Percentiles rank a stretch among this genome's conserved stretches.
phyloP scores from a whole-genome alignment of 257 asterid genomes.

The Henckelia pumila region DNA sequence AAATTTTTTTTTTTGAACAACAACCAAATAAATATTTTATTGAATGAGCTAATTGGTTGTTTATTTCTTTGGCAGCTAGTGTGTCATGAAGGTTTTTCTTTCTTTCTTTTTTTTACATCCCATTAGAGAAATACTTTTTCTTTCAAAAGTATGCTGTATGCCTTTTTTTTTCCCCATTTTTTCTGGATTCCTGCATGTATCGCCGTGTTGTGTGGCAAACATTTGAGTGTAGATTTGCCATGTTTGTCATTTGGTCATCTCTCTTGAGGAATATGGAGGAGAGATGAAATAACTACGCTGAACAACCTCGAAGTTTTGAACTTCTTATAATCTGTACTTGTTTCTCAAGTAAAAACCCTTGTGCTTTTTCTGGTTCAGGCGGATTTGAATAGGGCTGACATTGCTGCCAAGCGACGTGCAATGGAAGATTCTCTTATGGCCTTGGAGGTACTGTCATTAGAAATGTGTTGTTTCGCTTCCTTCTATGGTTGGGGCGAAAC shows the following conservation, averaged over 20 bases:
- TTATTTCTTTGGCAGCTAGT: neutral
- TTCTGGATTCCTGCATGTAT: neutral
- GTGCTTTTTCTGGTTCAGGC: conserved; percentile 53
- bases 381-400: conserved; percentile 80
- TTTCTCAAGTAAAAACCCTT: conserved; percentile 1
- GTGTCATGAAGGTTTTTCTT: neutral
- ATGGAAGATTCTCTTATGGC: conserved; percentile 88
- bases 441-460: conserved; percentile 59
- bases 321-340: neutral
- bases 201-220: neutral
- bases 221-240: neutral
- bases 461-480: conserved; percentile 8
- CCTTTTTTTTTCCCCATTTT: neutral
- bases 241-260: neutral
- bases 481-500: conserved; percentile 5
- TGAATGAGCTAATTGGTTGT: neutral
- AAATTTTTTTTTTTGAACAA: no score
- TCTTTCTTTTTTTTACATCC: neutral
- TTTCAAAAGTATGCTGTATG: neutral
- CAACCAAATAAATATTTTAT: neutral
- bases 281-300: neutral
- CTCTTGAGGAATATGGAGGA: neutral
- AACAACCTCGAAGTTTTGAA: neutral
- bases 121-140: conserved; percentile 1
- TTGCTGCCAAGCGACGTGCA: conserved; percentile 88